Evolutionary conservation across 2,329 filamentous ascomycete genomes (phyloP).

Genomic region (Aspergillus sp.): DNA sequence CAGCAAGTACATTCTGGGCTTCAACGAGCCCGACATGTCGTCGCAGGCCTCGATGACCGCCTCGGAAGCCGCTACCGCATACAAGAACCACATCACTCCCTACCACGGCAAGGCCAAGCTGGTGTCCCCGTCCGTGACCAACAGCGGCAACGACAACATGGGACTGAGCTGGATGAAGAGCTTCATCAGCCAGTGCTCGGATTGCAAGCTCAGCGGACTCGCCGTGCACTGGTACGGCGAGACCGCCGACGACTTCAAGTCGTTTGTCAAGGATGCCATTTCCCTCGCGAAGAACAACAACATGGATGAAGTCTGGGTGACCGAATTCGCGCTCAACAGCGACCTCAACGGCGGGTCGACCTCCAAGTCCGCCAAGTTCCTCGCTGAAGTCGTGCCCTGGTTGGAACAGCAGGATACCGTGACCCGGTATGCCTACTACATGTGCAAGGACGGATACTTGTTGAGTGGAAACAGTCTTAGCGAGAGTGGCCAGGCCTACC

Average conservation of each 20-base stretch:
- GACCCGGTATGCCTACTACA: constrained; percentile 41
- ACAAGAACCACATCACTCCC: constrained; percentile 35
- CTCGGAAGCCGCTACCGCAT: constrained; percentile 30
- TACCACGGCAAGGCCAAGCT: constrained; percentile 32
- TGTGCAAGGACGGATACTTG: constrained; percentile 28
- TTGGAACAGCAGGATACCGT: constrained; percentile 35
- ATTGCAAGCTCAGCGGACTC: constrained; percentile 37
- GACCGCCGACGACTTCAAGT: constrained; percentile 31
- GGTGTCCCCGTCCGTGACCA: constrained; percentile 40
- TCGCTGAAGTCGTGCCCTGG: constrained; percentile 34
- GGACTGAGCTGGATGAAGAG: constrained; percentile 38
- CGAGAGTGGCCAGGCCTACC: constrained; percentile 26
- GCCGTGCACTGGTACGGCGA: constrained; percentile 43
- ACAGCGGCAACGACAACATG: constrained; percentile 23
- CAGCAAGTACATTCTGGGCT: constrained; percentile 35
- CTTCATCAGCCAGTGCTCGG: constrained; percentile 35
- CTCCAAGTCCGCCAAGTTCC: constrained; percentile 26
- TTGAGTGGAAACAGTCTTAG: constrained; percentile 22
- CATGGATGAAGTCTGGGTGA: constrained; percentile 41
- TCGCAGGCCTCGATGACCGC: constrained; percentile 36
- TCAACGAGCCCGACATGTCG: constrained; percentile 44
- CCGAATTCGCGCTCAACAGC: constrained; percentile 38
- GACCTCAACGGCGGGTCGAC: constrained; percentile 17
- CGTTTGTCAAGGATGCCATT: constrained; percentile 32
- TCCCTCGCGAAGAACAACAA: constrained; percentile 25